A percentile compares a stretch with the other conserved stretches of the same genome.
Evolutionary conservation across 176 grass and related monocot genomes (phyloP).

Genomic region (Microstegium vimineum): DNA sequence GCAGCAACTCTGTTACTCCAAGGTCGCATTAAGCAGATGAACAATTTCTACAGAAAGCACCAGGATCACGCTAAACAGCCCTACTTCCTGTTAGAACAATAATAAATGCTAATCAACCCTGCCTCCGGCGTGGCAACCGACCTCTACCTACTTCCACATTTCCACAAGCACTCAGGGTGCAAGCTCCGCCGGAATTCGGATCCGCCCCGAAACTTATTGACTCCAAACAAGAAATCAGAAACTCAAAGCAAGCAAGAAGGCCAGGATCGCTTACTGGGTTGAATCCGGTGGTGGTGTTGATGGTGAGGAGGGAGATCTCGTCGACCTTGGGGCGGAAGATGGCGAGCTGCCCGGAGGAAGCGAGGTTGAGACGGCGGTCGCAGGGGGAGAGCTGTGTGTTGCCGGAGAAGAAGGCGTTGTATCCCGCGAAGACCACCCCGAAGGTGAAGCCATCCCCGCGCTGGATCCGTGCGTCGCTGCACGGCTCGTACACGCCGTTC

Average conservation of each 20-base stretch:
- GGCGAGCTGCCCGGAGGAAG: slow-evolving; percentile 52
- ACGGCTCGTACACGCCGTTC: slow-evolving; percentile 70
- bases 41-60: neutral
- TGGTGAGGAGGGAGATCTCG: slow-evolving; percentile 97
- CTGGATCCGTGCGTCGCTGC: slow-evolving; percentile 78
- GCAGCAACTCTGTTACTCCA: neutral
- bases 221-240: neutral
- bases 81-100: neutral
- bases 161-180: slow-evolving; percentile 14
- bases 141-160: slow-evolving; percentile 26
- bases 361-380: slow-evolving; percentile 81
- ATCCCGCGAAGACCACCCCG: slow-evolving; percentile 65
- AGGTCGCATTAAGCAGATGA: neutral
- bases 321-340: slow-evolving; percentile 96
- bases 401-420: slow-evolving; percentile 55
- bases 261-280: slow-evolving; percentile 45
- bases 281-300: slow-evolving; percentile 82
- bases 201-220: neutral
- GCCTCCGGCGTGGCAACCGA: neutral
- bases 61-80: neutral
- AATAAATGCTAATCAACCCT: neutral
- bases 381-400: slow-evolving; percentile 79
- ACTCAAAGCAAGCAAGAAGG: neutral
- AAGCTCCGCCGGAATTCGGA: neutral
- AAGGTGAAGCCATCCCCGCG: slow-evolving; percentile 90